Evolutionary conservation across 257 asterid genomes (phyloP).

Genomic region (Nicotiana noctiflora): DNA sequence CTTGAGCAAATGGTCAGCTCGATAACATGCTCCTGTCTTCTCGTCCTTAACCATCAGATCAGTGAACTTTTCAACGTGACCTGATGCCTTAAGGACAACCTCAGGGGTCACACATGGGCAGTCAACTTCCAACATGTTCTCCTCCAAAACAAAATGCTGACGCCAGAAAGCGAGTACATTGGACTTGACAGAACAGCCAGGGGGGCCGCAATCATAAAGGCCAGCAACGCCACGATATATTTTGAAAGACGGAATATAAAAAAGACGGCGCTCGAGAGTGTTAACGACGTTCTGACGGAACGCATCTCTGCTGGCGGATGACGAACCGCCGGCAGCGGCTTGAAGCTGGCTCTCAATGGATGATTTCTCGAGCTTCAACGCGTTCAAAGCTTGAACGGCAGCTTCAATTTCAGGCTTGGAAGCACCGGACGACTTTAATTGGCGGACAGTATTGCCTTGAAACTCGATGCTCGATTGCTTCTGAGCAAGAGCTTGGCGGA

Average conservation of each 20-base stretch:
- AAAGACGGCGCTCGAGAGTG: conserved; percentile 74
- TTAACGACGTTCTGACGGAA: conserved; percentile 64
- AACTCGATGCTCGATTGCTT: conserved; percentile 18
- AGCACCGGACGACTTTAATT: conserved; percentile 28
- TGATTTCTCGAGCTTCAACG: conserved; percentile 22
- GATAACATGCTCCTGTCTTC: conserved; percentile 28
- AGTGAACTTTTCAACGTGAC: conserved; percentile 29
- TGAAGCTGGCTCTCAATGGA: conserved; percentile 24
- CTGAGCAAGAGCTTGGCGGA: conserved; percentile 25
- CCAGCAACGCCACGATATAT: conserved; percentile 92
- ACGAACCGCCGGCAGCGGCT: conserved; percentile 6
- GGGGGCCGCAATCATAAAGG: conserved; percentile 81
- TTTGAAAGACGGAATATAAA: conserved; percentile 72
- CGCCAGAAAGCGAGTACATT: conserved; percentile 93
- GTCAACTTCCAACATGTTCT: conserved; percentile 31
- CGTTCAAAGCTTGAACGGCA: conserved; percentile 24
- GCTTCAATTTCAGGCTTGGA: conserved; percentile 32
- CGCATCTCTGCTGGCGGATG: conserved; percentile 34
- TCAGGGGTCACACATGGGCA: conserved; percentile 32
- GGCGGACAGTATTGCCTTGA: conserved; percentile 27
- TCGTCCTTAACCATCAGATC: conserved; percentile 36
- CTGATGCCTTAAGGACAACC: conserved; percentile 28
- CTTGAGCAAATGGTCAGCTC: conserved; percentile 35
- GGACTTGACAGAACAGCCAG: conserved; percentile 78
- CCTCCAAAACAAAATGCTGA: conserved; percentile 39